phyloP scores from a whole-genome alignment of 2,329 filamentous ascomycete species.

The Onygenales sp. region DNA sequence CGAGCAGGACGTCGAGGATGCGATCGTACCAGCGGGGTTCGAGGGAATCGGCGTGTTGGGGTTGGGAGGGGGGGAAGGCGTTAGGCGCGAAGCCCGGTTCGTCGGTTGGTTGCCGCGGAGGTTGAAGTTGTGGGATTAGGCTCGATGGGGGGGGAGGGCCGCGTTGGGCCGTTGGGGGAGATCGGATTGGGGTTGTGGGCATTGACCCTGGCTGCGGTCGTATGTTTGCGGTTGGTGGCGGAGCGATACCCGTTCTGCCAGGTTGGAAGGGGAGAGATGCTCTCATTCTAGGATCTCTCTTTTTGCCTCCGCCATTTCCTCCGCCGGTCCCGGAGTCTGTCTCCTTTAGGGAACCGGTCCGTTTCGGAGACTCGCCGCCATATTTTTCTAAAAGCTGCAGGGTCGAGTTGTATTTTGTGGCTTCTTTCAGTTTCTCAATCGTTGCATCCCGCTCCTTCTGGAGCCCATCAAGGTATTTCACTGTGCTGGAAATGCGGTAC shows the following conservation, averaged over 20 bases:
- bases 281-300: slow-evolving; percentile 14
- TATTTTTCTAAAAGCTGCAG: slow-evolving; percentile 92
- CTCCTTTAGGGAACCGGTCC: slow-evolving; percentile 19
- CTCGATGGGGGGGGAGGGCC: slow-evolving; percentile 9
- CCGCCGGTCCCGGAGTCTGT: slow-evolving; percentile 8
- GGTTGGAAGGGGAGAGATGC: slow-evolving; percentile 14
- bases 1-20: slow-evolving; percentile 80
- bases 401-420: slow-evolving; percentile 93
- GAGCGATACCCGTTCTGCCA: slow-evolving; percentile 45
- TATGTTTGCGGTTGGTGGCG: slow-evolving; percentile 59
- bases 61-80: slow-evolving; percentile 28
- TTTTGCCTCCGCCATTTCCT: slow-evolving; percentile 17
- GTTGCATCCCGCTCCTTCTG: slow-evolving; percentile 73
- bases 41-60: slow-evolving; percentile 24
- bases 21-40: slow-evolving; percentile 82
- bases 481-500: slow-evolving; percentile 64
- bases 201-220: slow-evolving; percentile 13
- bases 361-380: slow-evolving; percentile 53
- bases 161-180: slow-evolving; percentile 14
- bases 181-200: slow-evolving; percentile 17
- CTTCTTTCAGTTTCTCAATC: slow-evolving; percentile 88
- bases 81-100: slow-evolving; percentile 40
- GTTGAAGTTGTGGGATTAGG: slow-evolving; percentile 6
- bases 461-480: slow-evolving; percentile 60
- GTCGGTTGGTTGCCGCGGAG: slow-evolving; percentile 20